A percentile compares a stretch with the other conserved stretches of the same genome.
Conservation (phyloP, 2,329 filamentous ascomycete species). For the Cladophialophora yegresii region DNA sequence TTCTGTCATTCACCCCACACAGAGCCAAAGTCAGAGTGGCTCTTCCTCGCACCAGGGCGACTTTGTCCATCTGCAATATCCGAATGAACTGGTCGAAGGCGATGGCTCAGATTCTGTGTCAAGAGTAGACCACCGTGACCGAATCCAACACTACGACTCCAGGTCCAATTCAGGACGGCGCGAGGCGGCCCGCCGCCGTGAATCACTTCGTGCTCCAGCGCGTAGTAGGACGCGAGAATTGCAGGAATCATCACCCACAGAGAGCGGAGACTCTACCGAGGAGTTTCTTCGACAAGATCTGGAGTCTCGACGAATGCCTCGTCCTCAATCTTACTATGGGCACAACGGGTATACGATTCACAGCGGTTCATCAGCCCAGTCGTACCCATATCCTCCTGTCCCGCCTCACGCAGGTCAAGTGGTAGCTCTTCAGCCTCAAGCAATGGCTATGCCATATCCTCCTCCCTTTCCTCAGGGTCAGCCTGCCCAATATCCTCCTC, state of each 20-base stretch:
- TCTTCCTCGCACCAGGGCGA: slow-evolving; percentile 36
- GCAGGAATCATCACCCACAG: slow-evolving; percentile 43
- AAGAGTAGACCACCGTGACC: slow-evolving; percentile 28
- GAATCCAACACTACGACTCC: slow-evolving; percentile 29
- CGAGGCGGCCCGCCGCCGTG: slow-evolving; percentile 44
- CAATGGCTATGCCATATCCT: slow-evolving; percentile 31
- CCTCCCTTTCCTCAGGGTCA: slow-evolving; percentile 26
- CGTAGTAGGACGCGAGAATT: slow-evolving; percentile 26
- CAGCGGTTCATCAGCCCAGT: slow-evolving; percentile 45
- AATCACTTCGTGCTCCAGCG: slow-evolving; percentile 50
- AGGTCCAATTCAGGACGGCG: slow-evolving; percentile 43
- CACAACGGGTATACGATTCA: slow-evolving; percentile 42
- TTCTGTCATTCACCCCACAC: slow-evolving; percentile 29
- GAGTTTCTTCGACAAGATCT: slow-evolving; percentile 52
- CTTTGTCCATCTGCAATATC: slow-evolving; percentile 41
- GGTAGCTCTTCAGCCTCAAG: slow-evolving; percentile 28
- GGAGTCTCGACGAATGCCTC: slow-evolving; percentile 31
- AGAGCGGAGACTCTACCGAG: slow-evolving; percentile 66
- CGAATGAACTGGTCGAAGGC: slow-evolving; percentile 44
- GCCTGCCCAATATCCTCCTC: slow-evolving; percentile 29
- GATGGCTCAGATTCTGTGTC: slow-evolving; percentile 51
- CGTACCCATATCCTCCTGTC: slow-evolving; percentile 40
- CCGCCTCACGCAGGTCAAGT: slow-evolving; percentile 32
- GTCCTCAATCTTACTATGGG: slow-evolving; percentile 35
- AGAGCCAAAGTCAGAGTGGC: slow-evolving; percentile 35